Evolutionary conservation across 2,329 filamentous ascomycete species (phyloP).

Genomic region (Calonectria pseudoturangicola): DNA sequence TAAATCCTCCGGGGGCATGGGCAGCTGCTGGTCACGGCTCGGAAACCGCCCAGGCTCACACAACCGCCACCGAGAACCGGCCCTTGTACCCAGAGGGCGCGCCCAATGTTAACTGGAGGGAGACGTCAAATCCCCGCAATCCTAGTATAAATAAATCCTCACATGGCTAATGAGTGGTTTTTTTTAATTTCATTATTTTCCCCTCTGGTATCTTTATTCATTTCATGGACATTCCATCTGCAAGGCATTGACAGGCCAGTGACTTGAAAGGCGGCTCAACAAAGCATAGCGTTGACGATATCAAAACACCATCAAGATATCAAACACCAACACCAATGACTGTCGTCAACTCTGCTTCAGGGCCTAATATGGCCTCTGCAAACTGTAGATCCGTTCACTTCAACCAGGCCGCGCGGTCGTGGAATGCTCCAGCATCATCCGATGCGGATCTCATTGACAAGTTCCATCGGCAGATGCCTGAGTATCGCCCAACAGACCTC

Average conservation of each 20-base stretch:
- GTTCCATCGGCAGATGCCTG: constrained; percentile 76
- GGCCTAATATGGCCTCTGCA: constrained; percentile 43
- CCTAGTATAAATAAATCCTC: constrained; percentile 15
- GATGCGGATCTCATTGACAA: constrained; percentile 44
- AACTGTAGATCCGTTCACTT: constrained; percentile 50
- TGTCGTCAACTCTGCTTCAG: background rate
- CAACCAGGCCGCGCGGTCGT: constrained; percentile 49
- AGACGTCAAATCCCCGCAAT: constrained; percentile 28
- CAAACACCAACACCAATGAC: background rate
- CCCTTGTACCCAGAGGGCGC: constrained; percentile 49
- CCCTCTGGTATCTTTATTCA: background rate
- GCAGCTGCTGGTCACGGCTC: background rate
- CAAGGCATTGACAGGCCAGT: background rate
- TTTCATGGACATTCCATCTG: background rate
- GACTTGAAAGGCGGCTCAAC: background rate
- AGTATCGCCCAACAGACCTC: constrained; percentile 74
- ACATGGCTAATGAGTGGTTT: background rate
- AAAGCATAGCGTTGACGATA: background rate
- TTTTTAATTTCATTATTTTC: background rate
- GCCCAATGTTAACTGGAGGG: background rate
- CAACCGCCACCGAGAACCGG: background rate
- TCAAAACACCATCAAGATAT: background rate
- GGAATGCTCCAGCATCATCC: constrained; percentile 37
- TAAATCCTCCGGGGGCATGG: background rate
- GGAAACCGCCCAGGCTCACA: background rate